These are phyloP conservation scores for Magnaporthiopsis rhizophila DNA, from an alignment of 2,329 filamentous ascomycete genomes.

Conservation along the genomic window DNA sequence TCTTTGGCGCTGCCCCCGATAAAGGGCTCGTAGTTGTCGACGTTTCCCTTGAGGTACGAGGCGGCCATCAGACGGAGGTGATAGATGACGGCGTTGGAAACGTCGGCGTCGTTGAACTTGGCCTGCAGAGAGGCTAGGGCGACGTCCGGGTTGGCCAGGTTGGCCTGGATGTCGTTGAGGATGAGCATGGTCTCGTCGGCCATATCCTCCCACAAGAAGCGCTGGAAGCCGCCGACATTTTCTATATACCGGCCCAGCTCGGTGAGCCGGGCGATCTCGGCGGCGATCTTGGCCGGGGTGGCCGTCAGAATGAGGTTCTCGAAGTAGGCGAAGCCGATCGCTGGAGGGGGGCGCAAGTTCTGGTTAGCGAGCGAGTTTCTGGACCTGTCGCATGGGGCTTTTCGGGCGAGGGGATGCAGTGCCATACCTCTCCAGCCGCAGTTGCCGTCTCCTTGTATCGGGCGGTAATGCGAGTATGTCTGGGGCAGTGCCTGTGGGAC, in stretches of 20 bases:
- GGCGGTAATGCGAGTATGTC: slow-evolving; percentile 81
- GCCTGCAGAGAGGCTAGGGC: slow-evolving; percentile 47
- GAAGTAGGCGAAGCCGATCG: slow-evolving; percentile 88
- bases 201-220: slow-evolving; percentile 74
- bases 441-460: slow-evolving; percentile 85
- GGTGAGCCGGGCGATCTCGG: slow-evolving; percentile 64
- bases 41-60: slow-evolving; percentile 73
- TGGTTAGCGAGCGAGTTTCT: too few species aligned
- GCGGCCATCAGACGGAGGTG: slow-evolving; percentile 76
- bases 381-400: too few species aligned
- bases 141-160: slow-evolving; percentile 51
- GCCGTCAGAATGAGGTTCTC: slow-evolving; percentile 68
- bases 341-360: slow-evolving; percentile 35
- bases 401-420: not conserved
- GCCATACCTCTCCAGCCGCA: slow-evolving; percentile 93
- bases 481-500: slow-evolving; percentile 61
- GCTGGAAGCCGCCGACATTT: slow-evolving; percentile 61
- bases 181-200: slow-evolving; percentile 65
- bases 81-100: slow-evolving; percentile 73
- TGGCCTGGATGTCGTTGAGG: slow-evolving; percentile 52
- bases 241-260: slow-evolving; percentile 64
- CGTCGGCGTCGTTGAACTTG: slow-evolving; percentile 64
- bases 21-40: slow-evolving; percentile 63
- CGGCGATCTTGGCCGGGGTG: slow-evolving; percentile 55
- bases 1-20: slow-evolving; percentile 53